A percentile compares a stretch with the other conserved stretches of the same genome.
Evolutionary conservation across 2,329 filamentous ascomycete genomes (phyloP).

Genomic region (Scedosporium minutisporum): DNA sequence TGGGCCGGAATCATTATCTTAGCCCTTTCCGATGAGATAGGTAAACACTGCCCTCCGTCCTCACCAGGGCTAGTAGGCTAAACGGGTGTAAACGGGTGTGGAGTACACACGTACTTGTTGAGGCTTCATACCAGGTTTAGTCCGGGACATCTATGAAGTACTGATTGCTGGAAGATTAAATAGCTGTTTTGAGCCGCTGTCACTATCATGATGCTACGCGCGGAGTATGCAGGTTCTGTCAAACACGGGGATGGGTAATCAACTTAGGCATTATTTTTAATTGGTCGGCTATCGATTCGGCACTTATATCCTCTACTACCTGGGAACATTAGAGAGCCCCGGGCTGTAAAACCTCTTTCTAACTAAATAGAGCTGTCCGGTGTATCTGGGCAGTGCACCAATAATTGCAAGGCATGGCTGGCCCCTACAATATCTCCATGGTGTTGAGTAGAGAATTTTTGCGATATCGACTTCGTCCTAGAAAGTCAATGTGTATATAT

Average conservation of each 20-base stretch:
- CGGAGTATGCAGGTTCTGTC: neutral
- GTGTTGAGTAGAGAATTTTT: neutral
- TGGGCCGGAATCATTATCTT: neutral
- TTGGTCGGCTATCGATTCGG: slow-evolving; percentile 12
- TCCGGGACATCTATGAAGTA: neutral
- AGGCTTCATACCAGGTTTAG: neutral
- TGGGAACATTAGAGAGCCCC: neutral
- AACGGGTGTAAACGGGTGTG: neutral
- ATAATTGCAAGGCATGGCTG: neutral
- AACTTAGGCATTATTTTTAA: neutral
- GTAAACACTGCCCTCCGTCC: neutral
- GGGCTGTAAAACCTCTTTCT: neutral
- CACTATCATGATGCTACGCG: neutral
- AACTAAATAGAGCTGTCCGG: neutral
- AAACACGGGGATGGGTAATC: neutral
- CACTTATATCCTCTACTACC: neutral
- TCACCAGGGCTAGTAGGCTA: neutral
- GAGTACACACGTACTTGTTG: neutral
- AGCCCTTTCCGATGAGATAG: neutral
- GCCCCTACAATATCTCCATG: neutral
- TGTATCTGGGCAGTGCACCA: neutral
- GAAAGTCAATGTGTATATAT: neutral
- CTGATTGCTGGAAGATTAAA: neutral
- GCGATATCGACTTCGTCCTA: neutral
- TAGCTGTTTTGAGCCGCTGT: neutral